Evolutionary conservation across 257 asterid species (phyloP), one percentile per base, ranked within the genome.

Genomic region (Euphrasia confusa): DNA sequence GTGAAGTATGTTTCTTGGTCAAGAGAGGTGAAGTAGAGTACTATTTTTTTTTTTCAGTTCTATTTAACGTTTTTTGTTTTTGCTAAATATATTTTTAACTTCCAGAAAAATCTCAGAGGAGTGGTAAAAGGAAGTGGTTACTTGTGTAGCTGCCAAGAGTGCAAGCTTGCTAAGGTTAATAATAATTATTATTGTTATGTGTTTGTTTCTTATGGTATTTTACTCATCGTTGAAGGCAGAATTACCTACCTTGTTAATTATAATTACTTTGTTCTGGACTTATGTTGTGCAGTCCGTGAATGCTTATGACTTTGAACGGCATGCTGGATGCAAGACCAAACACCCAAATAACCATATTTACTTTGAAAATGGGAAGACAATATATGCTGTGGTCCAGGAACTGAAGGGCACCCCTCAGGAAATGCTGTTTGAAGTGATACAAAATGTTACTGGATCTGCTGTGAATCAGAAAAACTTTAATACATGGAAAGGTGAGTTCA

Each of bases 1-100:
- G 93, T 91, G 78, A 91, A 81, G 74, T 91, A 91, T 59, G 89
- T 81, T 70, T 88, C 96, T 2, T 88, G 92, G 96, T 83, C 96
- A 30, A 81, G 86, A 68, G 95, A 84, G 95, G 98, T 81, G 64
- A 70, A 74, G 60, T 67, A 57, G 50, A 61, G 50, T 59, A 28
- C 52, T 37, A 12, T 39, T 58, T 8, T 48, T 14, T 42, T 32
- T 33, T 30, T 21, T 27, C 48, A 5, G 63, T 71, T 9, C 53
- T 30, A 49, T 27, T 32, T 18, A 15, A 26, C 4, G 4, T 4
- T 24, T 26, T 11, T 53, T 21, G n/a, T n/a, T 54, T 28, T 52
- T 28, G 9, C 35, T 67, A 35, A 66, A 30, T 58, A 3, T 32
- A 21, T 50, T 64, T 42, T 52, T 69, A 10, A 60, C 52, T 35